Evolutionary conservation across 768 basidiomycete genomes (phyloP), one percentile per base, ranked within the genome.

Genomic region (Leccinum obscurum): DNA sequence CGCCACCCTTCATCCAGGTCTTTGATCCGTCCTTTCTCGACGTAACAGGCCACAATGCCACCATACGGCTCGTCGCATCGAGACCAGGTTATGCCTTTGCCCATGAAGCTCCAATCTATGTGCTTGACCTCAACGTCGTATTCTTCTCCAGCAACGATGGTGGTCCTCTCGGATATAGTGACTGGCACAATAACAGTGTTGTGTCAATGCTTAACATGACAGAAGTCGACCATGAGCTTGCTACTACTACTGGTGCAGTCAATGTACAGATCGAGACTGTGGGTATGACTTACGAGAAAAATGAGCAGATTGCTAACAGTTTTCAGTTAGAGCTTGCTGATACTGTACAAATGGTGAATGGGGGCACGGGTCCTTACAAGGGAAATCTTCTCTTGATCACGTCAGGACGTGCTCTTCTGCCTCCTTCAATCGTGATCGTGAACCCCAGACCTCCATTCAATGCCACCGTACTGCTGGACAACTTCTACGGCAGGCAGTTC

Each of bases 401-500:
- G 10, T 86, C 87, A 22, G 89, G 90, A 35, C 83, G 87, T 54
- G 89, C 86, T 0, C 71, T 78, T 22, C 74, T 81, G 3, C 86
- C 89, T 6, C 84, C 90, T 26, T 83, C 83, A 2, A 70, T 92
- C 14, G 84, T 80, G 0, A 79, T 88, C 37, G 84, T 92, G 54
- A 85, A 90, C 69, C 88, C 89, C 0, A 68, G 65, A 3, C 69
- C 82, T 4, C 90, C 90, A 1, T 78, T 86, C 72, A 89, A 92
- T 58, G 75, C 81, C 4, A 91, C 88, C 0, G 81, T 89, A 39
- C 71, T 93, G 17, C 70, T 93, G 61, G 88, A 93, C 72, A 92
- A 92, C 75, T 90, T 81, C 75, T 89, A 83, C 66, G 91, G 91
- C 3, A 78, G 90, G 6, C 90, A 91, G 63, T 93, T 92, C 77